Evolutionary conservation across 108 stramenopile species (phyloP).

Genomic region (Cyclotella distinguenda): DNA sequence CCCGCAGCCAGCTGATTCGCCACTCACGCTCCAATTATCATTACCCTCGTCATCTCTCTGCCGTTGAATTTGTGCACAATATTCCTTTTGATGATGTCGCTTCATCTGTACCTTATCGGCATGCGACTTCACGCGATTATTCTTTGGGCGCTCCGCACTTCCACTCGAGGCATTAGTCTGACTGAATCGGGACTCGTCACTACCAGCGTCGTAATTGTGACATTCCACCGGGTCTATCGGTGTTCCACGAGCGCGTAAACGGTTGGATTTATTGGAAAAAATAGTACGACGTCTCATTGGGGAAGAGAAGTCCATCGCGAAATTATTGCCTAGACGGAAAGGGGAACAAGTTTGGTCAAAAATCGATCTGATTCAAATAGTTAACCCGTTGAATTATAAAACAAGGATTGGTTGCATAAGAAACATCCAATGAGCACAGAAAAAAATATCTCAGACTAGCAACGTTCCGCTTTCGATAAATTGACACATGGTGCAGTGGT

Average conservation of each 20-base stretch:
- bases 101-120: too few species aligned
- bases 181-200: constrained; percentile 3
- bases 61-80: background rate
- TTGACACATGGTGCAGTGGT: too few species aligned
- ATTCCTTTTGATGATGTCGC: background rate
- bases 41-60: background rate
- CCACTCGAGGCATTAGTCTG: background rate
- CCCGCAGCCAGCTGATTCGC: background rate
- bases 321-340: too few species aligned
- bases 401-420: too few species aligned
- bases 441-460: too few species aligned
- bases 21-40: background rate
- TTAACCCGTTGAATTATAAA: background rate
- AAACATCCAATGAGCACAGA: too few species aligned
- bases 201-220: background rate
- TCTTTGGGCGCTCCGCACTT: background rate
- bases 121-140: too few species aligned
- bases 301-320: background rate
- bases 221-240: background rate
- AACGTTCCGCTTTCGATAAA: too few species aligned
- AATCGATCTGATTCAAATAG: background rate
- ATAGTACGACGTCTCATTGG: background rate
- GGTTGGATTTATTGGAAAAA: too few species aligned
- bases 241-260: background rate
- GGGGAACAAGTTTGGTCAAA: background rate